Evolutionary conservation across 2,329 filamentous ascomycete species (phyloP).

Genomic region (Colletotrichum tofieldiae): DNA sequence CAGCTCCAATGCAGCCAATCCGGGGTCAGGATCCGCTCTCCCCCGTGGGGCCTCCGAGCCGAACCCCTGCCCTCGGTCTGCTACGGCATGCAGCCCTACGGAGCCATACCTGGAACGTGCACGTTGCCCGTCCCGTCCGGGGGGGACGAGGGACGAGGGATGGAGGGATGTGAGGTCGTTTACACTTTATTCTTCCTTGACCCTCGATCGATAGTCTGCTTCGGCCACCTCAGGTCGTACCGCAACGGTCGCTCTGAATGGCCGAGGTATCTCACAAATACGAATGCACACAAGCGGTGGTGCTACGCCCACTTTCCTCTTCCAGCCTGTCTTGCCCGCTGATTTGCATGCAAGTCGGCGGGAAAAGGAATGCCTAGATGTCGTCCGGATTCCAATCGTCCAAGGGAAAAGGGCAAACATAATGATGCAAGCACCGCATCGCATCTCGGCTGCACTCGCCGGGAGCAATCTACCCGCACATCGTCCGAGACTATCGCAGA

Average conservation of each 20-base stretch:
- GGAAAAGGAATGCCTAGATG: slow-evolving; percentile 27
- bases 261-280: slow-evolving; percentile 8
- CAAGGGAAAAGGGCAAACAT: slow-evolving; percentile 19
- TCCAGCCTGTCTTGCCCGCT: slow-evolving; percentile 17
- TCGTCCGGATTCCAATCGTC: slow-evolving; percentile 22
- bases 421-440: slow-evolving; percentile 15
- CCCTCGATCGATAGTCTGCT: slow-evolving; percentile 17
- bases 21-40: slow-evolving; percentile 24
- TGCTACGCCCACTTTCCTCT: slow-evolving; percentile 24
- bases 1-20: slow-evolving; percentile 34
- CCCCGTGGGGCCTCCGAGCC: slow-evolving; percentile 38
- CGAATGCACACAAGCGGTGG: slow-evolving; percentile 15
- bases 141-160: slow-evolving; percentile 4
- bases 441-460: slow-evolving; percentile 14
- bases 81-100: slow-evolving; percentile 42
- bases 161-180: slow-evolving; percentile 28
- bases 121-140: slow-evolving; percentile 13
- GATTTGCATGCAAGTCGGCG: slow-evolving; percentile 13
- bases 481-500: slow-evolving; percentile 30
- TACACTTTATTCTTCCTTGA: slow-evolving; percentile 11
- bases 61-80: slow-evolving; percentile 39
- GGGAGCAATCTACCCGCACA: slow-evolving; percentile 35
- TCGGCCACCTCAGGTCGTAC: slow-evolving; percentile 7
- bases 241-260: slow-evolving; percentile 9
- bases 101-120: slow-evolving; percentile 32